Conservation (phyloP, 495 filamentous ascomycete genomes). For the Penicillium cosmopolitanum region DNA sequence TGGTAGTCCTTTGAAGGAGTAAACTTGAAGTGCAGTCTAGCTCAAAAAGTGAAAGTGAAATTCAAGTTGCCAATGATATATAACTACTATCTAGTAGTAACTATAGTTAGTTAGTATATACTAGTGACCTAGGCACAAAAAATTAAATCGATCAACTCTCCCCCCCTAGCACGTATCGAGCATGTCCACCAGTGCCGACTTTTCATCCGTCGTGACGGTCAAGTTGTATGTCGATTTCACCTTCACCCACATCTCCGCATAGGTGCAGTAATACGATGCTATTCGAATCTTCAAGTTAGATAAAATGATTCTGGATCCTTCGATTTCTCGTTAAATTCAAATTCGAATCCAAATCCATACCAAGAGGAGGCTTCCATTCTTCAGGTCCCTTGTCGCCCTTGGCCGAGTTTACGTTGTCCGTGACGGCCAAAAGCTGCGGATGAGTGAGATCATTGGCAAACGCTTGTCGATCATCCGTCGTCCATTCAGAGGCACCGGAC, state of each 20-base stretch:
- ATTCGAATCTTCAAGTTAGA: neutral
- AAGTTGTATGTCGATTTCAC: slow-evolving; percentile 68
- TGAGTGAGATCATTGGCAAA: slow-evolving; percentile 75
- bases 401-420: slow-evolving; percentile 69
- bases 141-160: no score
- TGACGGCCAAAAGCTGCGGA: slow-evolving; percentile 75
- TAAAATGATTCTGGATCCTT: no score
- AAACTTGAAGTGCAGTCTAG: no score
- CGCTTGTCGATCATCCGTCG: slow-evolving; percentile 59
- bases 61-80: no score
- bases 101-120: no score
- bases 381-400: slow-evolving; percentile 75
- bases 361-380: slow-evolving; percentile 70
- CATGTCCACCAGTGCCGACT: slow-evolving; percentile 65
- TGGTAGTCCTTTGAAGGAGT: no score
- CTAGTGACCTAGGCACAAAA: no score
- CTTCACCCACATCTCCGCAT: slow-evolving; percentile 70
- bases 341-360: slow-evolving; percentile 30
- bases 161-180: slow-evolving; percentile 59
- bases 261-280: slow-evolving; percentile 72
- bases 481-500: slow-evolving; percentile 56
- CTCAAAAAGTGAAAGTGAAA: no score
- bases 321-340: no score
- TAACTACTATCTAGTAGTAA: no score
- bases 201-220: slow-evolving; percentile 63